A percentile compares a stretch with the other conserved stretches of the same genome.
Evolutionary conservation across 371 early-diverging fungal genomes (phyloP).

Genomic region (Funneliformis caledonium): DNA sequence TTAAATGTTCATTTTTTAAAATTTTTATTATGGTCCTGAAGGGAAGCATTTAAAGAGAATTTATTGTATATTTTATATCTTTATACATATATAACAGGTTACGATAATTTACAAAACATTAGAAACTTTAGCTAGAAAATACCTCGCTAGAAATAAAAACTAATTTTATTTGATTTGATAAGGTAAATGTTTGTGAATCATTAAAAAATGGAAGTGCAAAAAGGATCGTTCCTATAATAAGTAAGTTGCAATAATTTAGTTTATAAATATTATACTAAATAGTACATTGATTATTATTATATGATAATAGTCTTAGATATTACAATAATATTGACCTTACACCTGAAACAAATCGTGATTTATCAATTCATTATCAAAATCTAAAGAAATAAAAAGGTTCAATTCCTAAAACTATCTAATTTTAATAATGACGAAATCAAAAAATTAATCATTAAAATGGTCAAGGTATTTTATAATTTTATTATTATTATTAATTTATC

Average conservation of each 20-base stretch:
- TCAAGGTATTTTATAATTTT: background rate
- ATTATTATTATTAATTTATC: background rate
- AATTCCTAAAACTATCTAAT: background rate
- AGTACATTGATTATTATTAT: conserved; percentile 2
- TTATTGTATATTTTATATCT: background rate
- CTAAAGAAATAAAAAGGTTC: background rate
- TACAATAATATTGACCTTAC: conserved; percentile 6
- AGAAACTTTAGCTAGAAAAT: background rate
- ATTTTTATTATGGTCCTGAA: too few species aligned
- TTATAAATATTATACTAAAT: conserved; percentile 10
- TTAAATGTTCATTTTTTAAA: too few species aligned
- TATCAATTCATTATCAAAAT: conserved; percentile 2
- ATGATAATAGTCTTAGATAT: background rate
- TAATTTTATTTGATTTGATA: background rate
- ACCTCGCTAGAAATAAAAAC: background rate
- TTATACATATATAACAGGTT: background rate
- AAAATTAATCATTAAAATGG: background rate
- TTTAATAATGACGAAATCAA: background rate
- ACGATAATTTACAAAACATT: background rate
- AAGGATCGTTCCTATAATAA: conserved; percentile 11
- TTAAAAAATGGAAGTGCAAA: conserved; percentile 6
- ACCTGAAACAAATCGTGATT: conserved; percentile 10
- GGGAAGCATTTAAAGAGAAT: too few species aligned
- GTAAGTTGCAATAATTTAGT: background rate
- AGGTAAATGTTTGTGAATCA: background rate